Conservation (phyloP, 2,329 filamentous ascomycete genomes). For the Pseudogymnoascus sp. region DNA sequence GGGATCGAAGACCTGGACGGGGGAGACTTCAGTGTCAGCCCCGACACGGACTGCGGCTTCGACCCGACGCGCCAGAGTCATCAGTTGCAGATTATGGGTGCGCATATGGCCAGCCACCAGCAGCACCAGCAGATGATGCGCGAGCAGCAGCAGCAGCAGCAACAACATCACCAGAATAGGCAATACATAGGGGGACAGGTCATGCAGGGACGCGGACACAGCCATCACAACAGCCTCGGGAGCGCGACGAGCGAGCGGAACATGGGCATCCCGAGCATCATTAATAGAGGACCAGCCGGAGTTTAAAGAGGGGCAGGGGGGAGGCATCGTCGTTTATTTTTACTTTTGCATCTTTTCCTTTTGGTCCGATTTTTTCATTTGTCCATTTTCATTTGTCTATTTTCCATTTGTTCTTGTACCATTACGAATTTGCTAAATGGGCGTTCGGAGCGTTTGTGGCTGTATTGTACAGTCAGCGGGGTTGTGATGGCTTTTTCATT, state of each 20-base stretch:
- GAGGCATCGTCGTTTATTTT: not conserved
- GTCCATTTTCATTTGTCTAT: not conserved
- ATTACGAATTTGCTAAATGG: conserved; percentile 1
- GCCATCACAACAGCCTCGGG: conserved; percentile 1
- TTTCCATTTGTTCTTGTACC: not conserved
- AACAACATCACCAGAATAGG: not conserved
- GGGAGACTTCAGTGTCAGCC: conserved; percentile 46
- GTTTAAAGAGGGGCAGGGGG: conserved; percentile 2
- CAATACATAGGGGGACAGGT: conserved; percentile 19
- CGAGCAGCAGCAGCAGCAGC: not conserved
- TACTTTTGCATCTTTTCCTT: not conserved
- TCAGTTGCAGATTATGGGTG: not conserved
- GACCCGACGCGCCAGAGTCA: conserved; percentile 14
- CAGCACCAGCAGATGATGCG: conserved; percentile 16
- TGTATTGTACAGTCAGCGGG: not conserved
- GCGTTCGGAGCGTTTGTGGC: not conserved
- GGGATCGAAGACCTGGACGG: conserved; percentile 53
- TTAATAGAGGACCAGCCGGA: conserved; percentile 6
- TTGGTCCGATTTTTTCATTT: not conserved
- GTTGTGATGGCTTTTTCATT: not conserved
- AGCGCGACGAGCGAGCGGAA: not conserved
- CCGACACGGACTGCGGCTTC: conserved; percentile 39
- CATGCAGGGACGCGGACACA: conserved; percentile 25
- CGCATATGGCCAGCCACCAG: conserved; percentile 19
- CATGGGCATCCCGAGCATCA: conserved; percentile 6